These are phyloP conservation scores for Podila epigama DNA, from an alignment of 192 early-diverging fungal genomes.

Conservation along the genomic window DNA sequence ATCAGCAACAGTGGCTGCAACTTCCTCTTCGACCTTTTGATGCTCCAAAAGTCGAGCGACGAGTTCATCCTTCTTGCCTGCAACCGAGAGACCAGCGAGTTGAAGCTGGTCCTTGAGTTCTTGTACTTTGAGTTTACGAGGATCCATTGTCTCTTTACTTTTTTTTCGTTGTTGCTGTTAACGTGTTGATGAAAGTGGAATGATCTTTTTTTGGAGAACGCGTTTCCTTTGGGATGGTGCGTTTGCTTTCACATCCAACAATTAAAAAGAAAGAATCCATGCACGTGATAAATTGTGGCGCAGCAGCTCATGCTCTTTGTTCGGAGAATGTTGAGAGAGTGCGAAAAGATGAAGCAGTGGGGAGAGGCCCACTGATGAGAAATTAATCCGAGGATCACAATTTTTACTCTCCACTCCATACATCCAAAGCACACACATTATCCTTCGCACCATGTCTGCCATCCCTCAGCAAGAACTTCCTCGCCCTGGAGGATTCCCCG, in stretches of 20 bases:
- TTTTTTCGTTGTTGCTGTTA: background rate
- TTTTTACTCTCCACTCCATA: background rate
- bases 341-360: too few species aligned
- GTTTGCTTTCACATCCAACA: too few species aligned
- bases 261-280: too few species aligned
- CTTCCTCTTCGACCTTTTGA: conserved; percentile 53
- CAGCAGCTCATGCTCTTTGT: too few species aligned
- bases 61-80: conserved; percentile 74
- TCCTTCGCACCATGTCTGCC: conserved; percentile 32
- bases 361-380: too few species aligned
- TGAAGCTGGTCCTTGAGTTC: conserved; percentile 66
- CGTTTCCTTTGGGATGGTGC: too few species aligned
- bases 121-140: conserved; percentile 59
- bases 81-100: conserved; percentile 58
- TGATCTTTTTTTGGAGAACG: conserved; percentile 1
- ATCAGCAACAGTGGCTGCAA: conserved; percentile 12
- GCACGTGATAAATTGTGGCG: too few species aligned
- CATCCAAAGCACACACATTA: background rate
- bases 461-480: conserved; percentile 71
- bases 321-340: too few species aligned
- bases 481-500: conserved; percentile 81
- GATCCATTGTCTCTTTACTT: conserved; percentile 26
- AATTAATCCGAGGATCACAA: background rate
- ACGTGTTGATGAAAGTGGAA: background rate
- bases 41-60: conserved; percentile 66